Percentiles rank a stretch among this genome's conserved stretches.
Evolutionary conservation across 306 rosid species (phyloP).

Genomic region (Castanea sativa): DNA sequence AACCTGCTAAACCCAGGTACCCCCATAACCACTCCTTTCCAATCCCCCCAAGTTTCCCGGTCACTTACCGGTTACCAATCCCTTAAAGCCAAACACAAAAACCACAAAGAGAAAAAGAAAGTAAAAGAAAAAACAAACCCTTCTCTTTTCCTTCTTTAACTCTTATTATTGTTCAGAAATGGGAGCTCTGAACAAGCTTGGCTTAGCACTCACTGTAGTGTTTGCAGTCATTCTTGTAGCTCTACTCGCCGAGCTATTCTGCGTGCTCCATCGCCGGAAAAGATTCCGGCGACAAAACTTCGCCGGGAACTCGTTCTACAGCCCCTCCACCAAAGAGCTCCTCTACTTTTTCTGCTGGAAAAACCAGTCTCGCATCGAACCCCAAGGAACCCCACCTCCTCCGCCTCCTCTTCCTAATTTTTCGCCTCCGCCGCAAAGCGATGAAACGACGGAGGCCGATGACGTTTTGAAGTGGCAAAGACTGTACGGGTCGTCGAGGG

Average conservation of each 20-base stretch:
- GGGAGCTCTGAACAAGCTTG: slow-evolving; percentile 27
- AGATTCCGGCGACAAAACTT: slow-evolving; percentile 1
- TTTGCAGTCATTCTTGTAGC: slow-evolving; percentile 23
- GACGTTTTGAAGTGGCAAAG: slow-evolving; percentile 34
- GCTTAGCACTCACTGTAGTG: slow-evolving; percentile 6
- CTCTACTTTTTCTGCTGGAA: slow-evolving; percentile 31
- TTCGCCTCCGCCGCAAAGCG: background rate
- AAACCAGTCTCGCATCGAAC: slow-evolving; percentile 35
- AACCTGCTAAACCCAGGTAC: background rate
- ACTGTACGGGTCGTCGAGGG: slow-evolving; percentile 36
- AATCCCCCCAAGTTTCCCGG: background rate
- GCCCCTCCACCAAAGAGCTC: slow-evolving; percentile 20
- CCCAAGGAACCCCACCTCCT: background rate
- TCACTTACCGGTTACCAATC: background rate
- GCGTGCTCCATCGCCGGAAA: slow-evolving; percentile 28
- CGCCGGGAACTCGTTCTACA: slow-evolving; percentile 5
- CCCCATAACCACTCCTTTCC: background rate
- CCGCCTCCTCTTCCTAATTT: background rate
- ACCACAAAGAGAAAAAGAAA: too few relatives aligned
- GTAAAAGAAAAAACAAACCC: too few relatives aligned
- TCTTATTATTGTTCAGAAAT: background rate
- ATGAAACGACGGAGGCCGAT: slow-evolving; percentile 10
- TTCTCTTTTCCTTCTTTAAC: too few relatives aligned
- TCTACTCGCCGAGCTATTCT: slow-evolving; percentile 32
- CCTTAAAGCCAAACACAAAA: background rate